Base-by-base conservation (phyloP, 1,139 yeast genomes). In the Nakaseomyces uthaithaninus region DNA sequence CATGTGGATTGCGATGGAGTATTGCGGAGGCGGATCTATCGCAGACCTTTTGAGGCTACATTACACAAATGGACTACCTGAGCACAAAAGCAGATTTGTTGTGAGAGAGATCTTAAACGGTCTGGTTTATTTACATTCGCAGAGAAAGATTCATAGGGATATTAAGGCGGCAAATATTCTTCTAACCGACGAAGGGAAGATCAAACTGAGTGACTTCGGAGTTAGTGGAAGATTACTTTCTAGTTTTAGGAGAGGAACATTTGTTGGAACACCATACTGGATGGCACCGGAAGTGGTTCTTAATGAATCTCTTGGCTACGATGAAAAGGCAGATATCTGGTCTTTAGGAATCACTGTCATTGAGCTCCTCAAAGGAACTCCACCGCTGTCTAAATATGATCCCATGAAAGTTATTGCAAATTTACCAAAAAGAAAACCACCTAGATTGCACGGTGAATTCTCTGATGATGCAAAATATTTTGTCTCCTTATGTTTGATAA, bases 261-360 rank as follows among this genome's bases (percentile, higher is more conserved):
- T 84, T 67, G 94, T 84, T 26, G 95, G 95, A 0, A 84, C 94
- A 0, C 94, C 94, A 15, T 83, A 76, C 59, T 85, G 94, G 94
- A 85, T 85, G 94, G 94, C 94, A 0, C 95, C 94, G 0, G 95
- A 85, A 55, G 81, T 84, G 23, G 80, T 85, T 19, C 39, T 47
- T 4, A 49, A 52, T 42, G 51, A 52, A 26, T 55, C 64, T 12
- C 60, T 62, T 14, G 89, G 89, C 1, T 82, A 85, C 54, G 71
- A 82, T 55, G 82, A 79, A 50, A 83, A 80, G 54, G 93, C 86
- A 3, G 95, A 85, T 55, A 80, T 85, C 40, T 85, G 95, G 95
- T 83, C 94, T 0, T 66, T 83, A 3, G 95, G 94, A 0, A 84
- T 85, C 38, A 85, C 94, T 1, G 73, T 82, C 1, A 79, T 81